A percentile compares a stretch with the other conserved stretches of the same genome.
Evolutionary conservation across 1,284 basidiomycete genomes (phyloP).

Genomic region (Cerrena zonata): DNA sequence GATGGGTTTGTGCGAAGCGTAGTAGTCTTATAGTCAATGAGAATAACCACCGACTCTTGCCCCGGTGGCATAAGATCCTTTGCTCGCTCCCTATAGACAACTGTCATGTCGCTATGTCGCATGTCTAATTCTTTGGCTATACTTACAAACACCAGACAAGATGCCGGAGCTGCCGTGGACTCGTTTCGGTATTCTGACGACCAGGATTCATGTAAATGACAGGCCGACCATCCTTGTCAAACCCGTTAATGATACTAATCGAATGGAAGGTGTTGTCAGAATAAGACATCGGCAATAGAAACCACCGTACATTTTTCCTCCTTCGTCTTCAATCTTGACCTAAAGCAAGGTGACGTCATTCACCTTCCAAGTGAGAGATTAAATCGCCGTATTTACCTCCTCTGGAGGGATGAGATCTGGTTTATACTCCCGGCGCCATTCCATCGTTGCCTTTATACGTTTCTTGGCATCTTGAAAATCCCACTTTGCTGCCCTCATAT

Average conservation of each 20-base stretch:
- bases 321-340: conserved; percentile 71
- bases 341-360: conserved; percentile 11
- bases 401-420: conserved; percentile 78
- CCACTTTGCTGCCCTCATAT: conserved; percentile 83
- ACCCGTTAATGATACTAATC: conserved; percentile 70
- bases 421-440: conserved; percentile 77
- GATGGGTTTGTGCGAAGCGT: conserved; percentile 79
- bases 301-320: conserved; percentile 75
- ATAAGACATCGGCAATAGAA: background rate
- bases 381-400: conserved; percentile 46
- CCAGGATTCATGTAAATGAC: conserved; percentile 82
- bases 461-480: conserved; percentile 70
- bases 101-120: background rate
- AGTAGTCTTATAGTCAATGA: conserved; percentile 79
- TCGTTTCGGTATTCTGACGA: conserved; percentile 72
- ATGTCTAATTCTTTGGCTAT: background rate
- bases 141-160: conserved; percentile 78
- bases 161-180: conserved; percentile 73
- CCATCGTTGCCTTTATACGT: conserved; percentile 69
- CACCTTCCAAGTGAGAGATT: background rate
- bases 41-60: conserved; percentile 74
- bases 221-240: conserved; percentile 76
- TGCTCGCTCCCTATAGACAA: conserved; percentile 62
- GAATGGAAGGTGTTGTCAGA: background rate
- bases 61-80: conserved; percentile 81